These are phyloP conservation scores for Maudiozyma pseudohumilis DNA, from an alignment of 805 yeast species.

Conservation along the genomic window DNA sequence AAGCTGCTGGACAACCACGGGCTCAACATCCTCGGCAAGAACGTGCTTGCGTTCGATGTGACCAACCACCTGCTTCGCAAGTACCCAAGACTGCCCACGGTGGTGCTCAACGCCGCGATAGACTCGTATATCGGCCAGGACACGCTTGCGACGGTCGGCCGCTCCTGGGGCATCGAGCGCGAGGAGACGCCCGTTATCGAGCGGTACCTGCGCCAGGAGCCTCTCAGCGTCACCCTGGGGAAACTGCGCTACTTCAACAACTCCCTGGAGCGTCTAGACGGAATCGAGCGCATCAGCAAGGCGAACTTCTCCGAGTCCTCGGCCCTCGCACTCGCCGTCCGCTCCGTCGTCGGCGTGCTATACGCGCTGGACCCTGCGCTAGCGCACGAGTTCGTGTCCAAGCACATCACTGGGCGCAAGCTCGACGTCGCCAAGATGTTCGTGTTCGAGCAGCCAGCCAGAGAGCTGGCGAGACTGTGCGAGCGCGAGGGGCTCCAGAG, in stretches of 20 bases:
- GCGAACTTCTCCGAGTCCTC: conserved; percentile 24
- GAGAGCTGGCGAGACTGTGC: conserved; percentile 70
- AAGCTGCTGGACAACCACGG: conserved; percentile 66
- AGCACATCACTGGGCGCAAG: conserved; percentile 75
- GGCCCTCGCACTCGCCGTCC: conserved; percentile 58
- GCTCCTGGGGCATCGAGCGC: conserved; percentile 80
- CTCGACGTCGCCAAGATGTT: conserved; percentile 66
- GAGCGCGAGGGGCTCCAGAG: conserved; percentile 61
- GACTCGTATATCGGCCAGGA: conserved; percentile 64
- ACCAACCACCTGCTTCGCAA: conserved; percentile 61
- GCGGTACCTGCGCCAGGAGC: conserved; percentile 59
- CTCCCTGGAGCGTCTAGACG: conserved; percentile 32
- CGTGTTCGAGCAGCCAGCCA: conserved; percentile 73
- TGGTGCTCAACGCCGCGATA: conserved; percentile 64
- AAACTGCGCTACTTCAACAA: conserved; percentile 43
- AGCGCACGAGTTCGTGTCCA: conserved; percentile 58
- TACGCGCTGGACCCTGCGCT: conserved; percentile 43
- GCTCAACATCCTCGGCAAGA: conserved; percentile 72
- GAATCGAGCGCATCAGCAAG: conserved; percentile 40
- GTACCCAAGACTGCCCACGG: conserved; percentile 85
- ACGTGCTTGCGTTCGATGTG: conserved; percentile 63
- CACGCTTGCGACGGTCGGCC: conserved; percentile 57
- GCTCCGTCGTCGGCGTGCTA: conserved; percentile 75
- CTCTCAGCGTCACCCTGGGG: conserved; percentile 59
- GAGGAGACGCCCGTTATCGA: conserved; percentile 57